These are phyloP conservation scores for Populus alba DNA, from an alignment of 345 rosid genomes.

Conservation along the genomic window DNA sequence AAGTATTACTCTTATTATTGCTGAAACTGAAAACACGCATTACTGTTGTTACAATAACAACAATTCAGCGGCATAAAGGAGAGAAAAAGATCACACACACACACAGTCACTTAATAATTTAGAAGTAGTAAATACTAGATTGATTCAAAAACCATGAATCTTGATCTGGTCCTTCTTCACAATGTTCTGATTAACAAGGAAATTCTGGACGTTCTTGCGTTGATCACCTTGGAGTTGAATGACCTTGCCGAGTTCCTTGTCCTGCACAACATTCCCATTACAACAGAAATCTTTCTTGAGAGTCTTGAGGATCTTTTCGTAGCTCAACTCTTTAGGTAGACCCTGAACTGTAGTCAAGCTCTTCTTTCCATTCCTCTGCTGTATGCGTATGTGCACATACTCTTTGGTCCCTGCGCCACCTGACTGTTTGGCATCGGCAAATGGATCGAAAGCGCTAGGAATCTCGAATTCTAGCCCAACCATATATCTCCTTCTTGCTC, in stretches of 20 bases:
- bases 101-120: too few species aligned
- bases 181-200: slow-evolving; percentile 16
- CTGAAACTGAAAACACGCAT: too few species aligned
- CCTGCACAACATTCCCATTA: slow-evolving; percentile 32
- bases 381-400: slow-evolving; percentile 27
- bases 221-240: slow-evolving; percentile 35
- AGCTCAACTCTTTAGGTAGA: slow-evolving; percentile 20
- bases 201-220: slow-evolving; percentile 18
- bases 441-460: slow-evolving; percentile 68
- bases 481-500: slow-evolving; percentile 54
- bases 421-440: slow-evolving; percentile 53
- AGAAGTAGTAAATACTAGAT: too few species aligned
- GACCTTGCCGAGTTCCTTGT: slow-evolving; percentile 28
- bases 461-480: slow-evolving; percentile 59
- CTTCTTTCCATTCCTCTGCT: slow-evolving; percentile 33
- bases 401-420: slow-evolving; percentile 43
- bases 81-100: too few species aligned
- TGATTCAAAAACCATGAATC: slow-evolving; percentile 24
- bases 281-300: slow-evolving; percentile 30
- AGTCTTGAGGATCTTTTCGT: slow-evolving; percentile 18
- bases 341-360: slow-evolving; percentile 30
- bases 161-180: slow-evolving; percentile 30
- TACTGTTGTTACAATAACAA: too few species aligned
- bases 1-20: too few species aligned
- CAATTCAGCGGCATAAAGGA: too few species aligned